Base-by-base conservation (phyloP, 2,329 filamentous ascomycete genomes). In the Nemania bipapillata region DNA sequence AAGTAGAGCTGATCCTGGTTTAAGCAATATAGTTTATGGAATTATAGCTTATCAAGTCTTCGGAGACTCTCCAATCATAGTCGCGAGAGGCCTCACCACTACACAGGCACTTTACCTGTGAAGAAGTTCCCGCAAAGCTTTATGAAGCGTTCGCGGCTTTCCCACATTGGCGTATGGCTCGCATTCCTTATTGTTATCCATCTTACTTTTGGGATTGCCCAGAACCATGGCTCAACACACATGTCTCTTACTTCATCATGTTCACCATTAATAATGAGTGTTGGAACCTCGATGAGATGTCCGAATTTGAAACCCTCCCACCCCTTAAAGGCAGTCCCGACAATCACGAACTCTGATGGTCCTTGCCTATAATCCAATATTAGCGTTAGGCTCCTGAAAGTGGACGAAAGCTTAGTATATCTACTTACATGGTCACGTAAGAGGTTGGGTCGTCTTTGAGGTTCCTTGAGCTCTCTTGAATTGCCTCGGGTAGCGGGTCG, bases 121-220 rank as follows among this genome's bases (percentile, higher is more conserved):
- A 52, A 2, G 24, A 52, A 52, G 2, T 5, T 30, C 12, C 49
- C 49, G 3, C 3, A 8, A 24, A 52, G 17, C 49, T 52, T 11
- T 11, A 47, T n/a, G 55, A 58, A 47, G 7, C 55, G 22, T 4
- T 58, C 55, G 2, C 12, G 55, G 11, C 47, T 24, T 22, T 58
- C 55, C 40, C 55, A 58, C 7, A 47, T 37, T 2, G 37, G 15
- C 55, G 47, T 58, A n/a, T 58, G 55, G 28, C 40, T 58, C 17
- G 55, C 28, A 1, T 58, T 47, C 26, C 47, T 26, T 5, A 58
- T 28, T 3, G 20, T 22, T 12, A 58, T 37, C 40, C 55, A 58
- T 42, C 47, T 58, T 37, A 58, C 55, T 12, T n/a, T 26, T 12
- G 55, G 55, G 17, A 58, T 58, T 3, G 32, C n/a, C 15, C 26